Conservation (phyloP, 164 flowering plant genomes). For the Magnolia officinalis region DNA sequence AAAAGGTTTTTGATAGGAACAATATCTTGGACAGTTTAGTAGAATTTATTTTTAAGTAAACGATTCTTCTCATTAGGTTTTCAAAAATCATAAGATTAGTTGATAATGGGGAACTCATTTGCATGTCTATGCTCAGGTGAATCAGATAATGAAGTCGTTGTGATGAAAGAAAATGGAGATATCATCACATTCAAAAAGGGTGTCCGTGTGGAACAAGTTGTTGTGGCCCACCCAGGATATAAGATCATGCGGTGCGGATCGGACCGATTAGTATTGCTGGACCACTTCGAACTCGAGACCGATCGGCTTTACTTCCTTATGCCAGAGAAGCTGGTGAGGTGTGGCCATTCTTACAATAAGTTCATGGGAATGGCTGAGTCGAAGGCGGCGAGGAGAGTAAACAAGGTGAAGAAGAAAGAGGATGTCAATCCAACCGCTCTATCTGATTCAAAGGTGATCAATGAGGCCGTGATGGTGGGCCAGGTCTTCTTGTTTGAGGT, state of each 20-base stretch:
- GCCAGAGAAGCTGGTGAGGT: slow-evolving; percentile 6
- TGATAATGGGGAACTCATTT: slow-evolving; percentile 4
- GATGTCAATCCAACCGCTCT: background rate
- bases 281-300: slow-evolving; percentile 3
- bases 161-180: slow-evolving; percentile 17
- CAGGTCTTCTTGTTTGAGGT: slow-evolving; percentile 11
- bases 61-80: background rate
- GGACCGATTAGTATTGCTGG: slow-evolving; percentile 4
- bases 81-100: background rate
- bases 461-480: slow-evolving; percentile 1
- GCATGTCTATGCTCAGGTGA: slow-evolving; percentile 3
- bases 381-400: background rate
- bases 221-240: slow-evolving; percentile 1
- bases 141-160: slow-evolving; percentile 2
- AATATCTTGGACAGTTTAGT: too few species aligned
- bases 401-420: background rate
- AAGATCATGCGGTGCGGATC: slow-evolving; percentile 12
- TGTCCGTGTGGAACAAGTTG: slow-evolving; percentile 11
- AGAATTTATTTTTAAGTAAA: too few species aligned
- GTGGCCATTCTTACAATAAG: background rate
- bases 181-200: slow-evolving; percentile 9
- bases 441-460: background rate
- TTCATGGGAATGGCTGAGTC: slow-evolving; percentile 7
- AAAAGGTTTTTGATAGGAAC: too few species aligned
- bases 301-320: slow-evolving; percentile 16